phyloP scores from a whole-genome alignment of 2,329 filamentous ascomycete genomes.

The Aureobasidium leucospermi region DNA sequence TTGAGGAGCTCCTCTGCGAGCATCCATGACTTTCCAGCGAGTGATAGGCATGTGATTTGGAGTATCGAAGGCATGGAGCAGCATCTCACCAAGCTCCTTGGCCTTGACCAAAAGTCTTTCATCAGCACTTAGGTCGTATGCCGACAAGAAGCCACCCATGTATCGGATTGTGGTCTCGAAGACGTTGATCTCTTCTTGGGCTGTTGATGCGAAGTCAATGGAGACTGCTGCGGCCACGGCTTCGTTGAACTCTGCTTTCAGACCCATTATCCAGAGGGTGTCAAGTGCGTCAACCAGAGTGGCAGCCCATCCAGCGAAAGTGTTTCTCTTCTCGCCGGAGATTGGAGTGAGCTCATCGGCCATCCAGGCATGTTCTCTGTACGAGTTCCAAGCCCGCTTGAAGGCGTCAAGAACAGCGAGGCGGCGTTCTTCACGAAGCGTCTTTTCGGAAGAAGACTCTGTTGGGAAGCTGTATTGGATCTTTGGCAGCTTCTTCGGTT shows the following conservation, averaged over 20 bases:
- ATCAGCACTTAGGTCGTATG: constrained; percentile 31
- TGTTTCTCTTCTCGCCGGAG: constrained; percentile 59
- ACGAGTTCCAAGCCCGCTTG: constrained; percentile 37
- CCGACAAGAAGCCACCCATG: constrained; percentile 30
- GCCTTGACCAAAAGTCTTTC: constrained; percentile 29
- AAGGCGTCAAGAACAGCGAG: constrained; percentile 37
- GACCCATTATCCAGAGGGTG: constrained; percentile 64
- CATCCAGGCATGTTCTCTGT: constrained; percentile 40
- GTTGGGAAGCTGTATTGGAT: constrained; percentile 36
- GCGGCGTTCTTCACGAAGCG: constrained; percentile 28
- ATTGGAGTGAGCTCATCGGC: constrained; percentile 39
- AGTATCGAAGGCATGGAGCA: constrained; percentile 43
- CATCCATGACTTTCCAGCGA: constrained; percentile 36
- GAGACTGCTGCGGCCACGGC: constrained; percentile 36
- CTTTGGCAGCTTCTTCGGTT: constrained; percentile 32
- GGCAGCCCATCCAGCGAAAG: constrained; percentile 85
- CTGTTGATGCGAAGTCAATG: constrained; percentile 37
- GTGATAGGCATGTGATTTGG: constrained; percentile 39
- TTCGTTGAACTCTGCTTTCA: constrained; percentile 43
- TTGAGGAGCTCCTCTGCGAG: constrained; percentile 31
- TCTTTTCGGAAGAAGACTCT: constrained; percentile 27
- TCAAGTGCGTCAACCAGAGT: constrained; percentile 74
- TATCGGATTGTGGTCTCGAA: constrained; percentile 45
- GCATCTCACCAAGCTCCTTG: constrained; percentile 34
- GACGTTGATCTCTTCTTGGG: constrained; percentile 36